Evolutionary conservation across 257 asterid species (phyloP).

Genomic region (Nicotiana attenuata): DNA sequence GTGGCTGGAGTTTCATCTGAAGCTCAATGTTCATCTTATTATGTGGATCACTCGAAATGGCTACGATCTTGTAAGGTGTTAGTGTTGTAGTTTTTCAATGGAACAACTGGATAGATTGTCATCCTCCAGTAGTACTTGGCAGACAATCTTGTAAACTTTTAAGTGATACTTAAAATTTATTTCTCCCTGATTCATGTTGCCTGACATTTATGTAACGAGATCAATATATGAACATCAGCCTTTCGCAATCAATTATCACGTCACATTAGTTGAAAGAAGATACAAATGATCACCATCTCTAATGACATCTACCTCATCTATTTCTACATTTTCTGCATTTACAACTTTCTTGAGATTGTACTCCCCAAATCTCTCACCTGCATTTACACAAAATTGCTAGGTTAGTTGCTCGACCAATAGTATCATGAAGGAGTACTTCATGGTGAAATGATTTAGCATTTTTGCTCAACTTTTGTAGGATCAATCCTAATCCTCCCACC

Average conservation of each 20-base stretch:
- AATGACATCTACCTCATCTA: conserved; percentile 63
- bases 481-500: too few relatives aligned
- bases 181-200: neutral
- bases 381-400: conserved; percentile 20
- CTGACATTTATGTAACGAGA: too few relatives aligned
- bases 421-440: too few relatives aligned
- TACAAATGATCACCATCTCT: conserved; percentile 88
- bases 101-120: neutral
- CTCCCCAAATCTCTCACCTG: conserved; percentile 73
- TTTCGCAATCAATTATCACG: neutral
- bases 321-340: conserved; percentile 71
- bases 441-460: too few relatives aligned
- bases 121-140: neutral
- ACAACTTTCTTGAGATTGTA: conserved; percentile 42
- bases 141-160: neutral
- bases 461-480: too few relatives aligned
- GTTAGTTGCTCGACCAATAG: neutral
- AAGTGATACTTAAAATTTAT: neutral
- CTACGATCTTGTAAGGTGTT: too few relatives aligned
- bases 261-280: conserved; percentile 32
- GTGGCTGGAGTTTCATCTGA: too few relatives aligned
- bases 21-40: too few relatives aligned
- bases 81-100: neutral
- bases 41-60: too few relatives aligned
- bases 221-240: too few relatives aligned